Base-by-base conservation (phyloP, 1,284 basidiomycete species). In the Ganoderma lucidum region DNA sequence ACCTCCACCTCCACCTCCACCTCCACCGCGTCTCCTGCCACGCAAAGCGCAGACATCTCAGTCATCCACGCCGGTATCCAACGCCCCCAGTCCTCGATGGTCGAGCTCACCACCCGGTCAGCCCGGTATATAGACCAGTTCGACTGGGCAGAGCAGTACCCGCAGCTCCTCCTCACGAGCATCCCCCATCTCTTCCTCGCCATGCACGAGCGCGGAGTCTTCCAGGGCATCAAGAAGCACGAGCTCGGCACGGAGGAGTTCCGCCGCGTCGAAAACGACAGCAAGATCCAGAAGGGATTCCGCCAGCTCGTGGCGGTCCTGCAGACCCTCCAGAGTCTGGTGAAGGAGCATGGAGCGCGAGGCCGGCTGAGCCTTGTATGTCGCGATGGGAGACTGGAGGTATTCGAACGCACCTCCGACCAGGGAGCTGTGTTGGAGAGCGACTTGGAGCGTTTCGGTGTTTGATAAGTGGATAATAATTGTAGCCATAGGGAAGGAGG, bases 131-230 rank as follows among this genome's bases (percentile, higher is more conserved):
- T 75, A 64, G 65, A 75, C 44, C 62, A 75, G n/a, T 82, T 82
- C 72, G 78, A 85, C 70, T 88, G 85, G 86, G 76, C 75, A 30
- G 84, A 87, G 42, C 75, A 76, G 2, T 87, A 85, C 72, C 82
- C 84, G 0, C 88, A 89, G 71, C 80, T 89, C 3, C 85, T 84
- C 74, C 81, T 90, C 67, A 88, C 88, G 2, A 85, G 87, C 73
- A 89, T 86, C 0, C 80, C 83, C 0, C 81, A 87, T 66, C 83
- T 81, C 69, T 86, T 84, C 76, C 79, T 89, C 45, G 88, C 81
- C 0, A 74, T 86, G 17, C 87, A 90, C 73, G 71, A 82, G 28
- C 77, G 81, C 14, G 88, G 87, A 0, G 75, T 59, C 1, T 89
- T 89, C 75, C 62, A 73, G 3, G 71, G 77, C 30, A 78, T 88